Evolutionary conservation across 139 green algal genomes (phyloP).

Genomic region (Spirogloea muscicola): DNA sequence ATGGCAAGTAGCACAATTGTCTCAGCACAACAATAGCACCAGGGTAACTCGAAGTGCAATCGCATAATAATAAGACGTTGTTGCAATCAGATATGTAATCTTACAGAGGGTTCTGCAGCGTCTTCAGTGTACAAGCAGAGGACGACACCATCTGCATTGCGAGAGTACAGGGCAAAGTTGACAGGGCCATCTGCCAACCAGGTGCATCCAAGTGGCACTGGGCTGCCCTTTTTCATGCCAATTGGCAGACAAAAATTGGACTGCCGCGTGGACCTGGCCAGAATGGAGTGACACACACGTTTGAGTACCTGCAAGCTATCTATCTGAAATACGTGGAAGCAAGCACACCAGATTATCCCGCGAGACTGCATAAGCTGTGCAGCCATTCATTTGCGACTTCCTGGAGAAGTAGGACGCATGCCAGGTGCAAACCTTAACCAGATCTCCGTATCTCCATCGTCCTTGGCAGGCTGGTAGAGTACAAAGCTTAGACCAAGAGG

Average conservation of each 20-base stretch:
- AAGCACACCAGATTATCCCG: neutral
- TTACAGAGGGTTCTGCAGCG: conserved; percentile 12
- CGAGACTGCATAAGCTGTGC: neutral
- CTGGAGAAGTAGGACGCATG: no score
- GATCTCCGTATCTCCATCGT: neutral
- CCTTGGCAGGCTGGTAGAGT: conserved; percentile 8
- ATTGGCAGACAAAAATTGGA: conserved; percentile 26
- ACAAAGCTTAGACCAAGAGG: conserved; percentile 13
- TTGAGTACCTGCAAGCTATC: no score
- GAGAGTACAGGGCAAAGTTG: conserved; percentile 38
- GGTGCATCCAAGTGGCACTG: conserved; percentile 12
- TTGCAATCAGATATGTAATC: no score
- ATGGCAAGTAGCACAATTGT: no score
- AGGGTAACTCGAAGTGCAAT: no score
- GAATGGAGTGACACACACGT: no score
- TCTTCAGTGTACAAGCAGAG: conserved; percentile 26
- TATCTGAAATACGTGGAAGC: no score
- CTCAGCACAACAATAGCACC: no score
- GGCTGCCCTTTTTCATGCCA: conserved; percentile 4
- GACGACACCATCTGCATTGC: conserved; percentile 17
- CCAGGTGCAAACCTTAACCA: conserved; percentile 9
- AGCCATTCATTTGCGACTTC: no score
- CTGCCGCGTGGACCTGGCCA: conserved; percentile 16
- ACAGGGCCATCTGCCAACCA: conserved; percentile 12
- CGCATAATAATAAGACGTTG: no score